phyloP scores from a whole-genome alignment of 257 asterid genomes.

The Solanum appendiculatum region DNA sequence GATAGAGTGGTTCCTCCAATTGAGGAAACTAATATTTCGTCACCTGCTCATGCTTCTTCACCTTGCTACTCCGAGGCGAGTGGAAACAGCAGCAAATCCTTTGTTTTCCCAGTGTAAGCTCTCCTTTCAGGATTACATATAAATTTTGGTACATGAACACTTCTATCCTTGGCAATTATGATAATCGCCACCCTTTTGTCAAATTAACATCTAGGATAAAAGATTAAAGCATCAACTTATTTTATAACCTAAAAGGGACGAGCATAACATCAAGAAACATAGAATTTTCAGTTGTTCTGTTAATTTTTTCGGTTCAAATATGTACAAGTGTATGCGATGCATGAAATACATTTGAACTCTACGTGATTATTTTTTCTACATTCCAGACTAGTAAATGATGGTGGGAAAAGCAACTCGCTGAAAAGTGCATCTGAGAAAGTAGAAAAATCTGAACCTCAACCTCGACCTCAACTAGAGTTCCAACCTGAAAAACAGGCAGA shows the following conservation, averaged over 20 bases:
- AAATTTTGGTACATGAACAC: not conserved
- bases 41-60: slow-evolving; percentile 4
- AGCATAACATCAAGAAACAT: not conserved
- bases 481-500: not conserved
- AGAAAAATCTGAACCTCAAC: slow-evolving; percentile 4
- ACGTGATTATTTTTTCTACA: not conserved
- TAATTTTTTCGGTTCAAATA: no score
- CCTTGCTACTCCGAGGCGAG: slow-evolving; percentile 18
- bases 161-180: not conserved
- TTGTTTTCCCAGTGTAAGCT: slow-evolving; percentile 60
- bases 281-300: not conserved
- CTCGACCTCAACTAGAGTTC: not conserved
- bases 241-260: not conserved
- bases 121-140: not conserved
- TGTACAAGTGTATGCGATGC: not conserved
- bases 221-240: not conserved
- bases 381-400: slow-evolving; percentile 32
- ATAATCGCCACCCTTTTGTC: not conserved
- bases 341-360: not conserved
- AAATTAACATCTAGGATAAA: not conserved
- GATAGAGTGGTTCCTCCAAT: not conserved
- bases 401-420: slow-evolving; percentile 16
- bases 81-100: slow-evolving; percentile 30
- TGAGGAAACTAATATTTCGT: not conserved
- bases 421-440: slow-evolving; percentile 19